phyloP scores from a whole-genome alignment of 371 early-diverging fungal genomes.

The Apophysomyces variabilis region DNA sequence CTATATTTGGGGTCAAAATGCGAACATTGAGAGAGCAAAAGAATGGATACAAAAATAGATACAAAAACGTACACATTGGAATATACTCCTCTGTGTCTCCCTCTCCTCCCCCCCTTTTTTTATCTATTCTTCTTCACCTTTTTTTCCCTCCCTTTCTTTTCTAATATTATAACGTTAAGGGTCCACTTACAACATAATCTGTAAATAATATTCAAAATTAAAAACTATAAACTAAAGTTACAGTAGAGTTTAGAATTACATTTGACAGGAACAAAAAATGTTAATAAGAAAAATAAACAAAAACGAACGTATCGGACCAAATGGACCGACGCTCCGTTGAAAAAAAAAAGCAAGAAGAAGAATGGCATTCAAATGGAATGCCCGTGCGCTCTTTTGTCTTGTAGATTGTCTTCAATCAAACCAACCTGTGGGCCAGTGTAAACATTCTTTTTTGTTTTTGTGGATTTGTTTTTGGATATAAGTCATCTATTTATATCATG shows the following conservation, averaged over 20 bases:
- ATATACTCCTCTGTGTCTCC: too few relatives aligned
- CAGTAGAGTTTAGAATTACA: background rate
- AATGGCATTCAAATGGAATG: background rate
- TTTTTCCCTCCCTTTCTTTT: too few relatives aligned
- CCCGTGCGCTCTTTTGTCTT: background rate
- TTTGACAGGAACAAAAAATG: background rate
- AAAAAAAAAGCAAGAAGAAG: too few relatives aligned
- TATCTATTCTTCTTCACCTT: too few relatives aligned
- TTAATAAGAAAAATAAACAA: background rate
- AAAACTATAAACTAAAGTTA: too few relatives aligned
- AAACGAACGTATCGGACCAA: background rate
- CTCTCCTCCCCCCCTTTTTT: too few relatives aligned
- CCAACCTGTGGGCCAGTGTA: background rate
- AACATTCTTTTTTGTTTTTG: background rate
- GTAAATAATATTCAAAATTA: too few relatives aligned
- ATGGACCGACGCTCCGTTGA: constrained; percentile 8
- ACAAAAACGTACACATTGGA: too few relatives aligned
- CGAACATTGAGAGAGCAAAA: background rate
- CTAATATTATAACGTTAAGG: too few relatives aligned
- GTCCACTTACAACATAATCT: too few relatives aligned
- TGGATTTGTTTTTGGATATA: background rate
- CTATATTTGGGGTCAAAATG: constrained; percentile 1
- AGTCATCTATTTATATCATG: constrained; percentile 1
- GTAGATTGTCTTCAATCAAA: too few relatives aligned
- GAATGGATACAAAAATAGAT: too few relatives aligned